Conservation (phyloP, 2,329 filamentous ascomycete species). For the Sordariomycetes sp. region DNA sequence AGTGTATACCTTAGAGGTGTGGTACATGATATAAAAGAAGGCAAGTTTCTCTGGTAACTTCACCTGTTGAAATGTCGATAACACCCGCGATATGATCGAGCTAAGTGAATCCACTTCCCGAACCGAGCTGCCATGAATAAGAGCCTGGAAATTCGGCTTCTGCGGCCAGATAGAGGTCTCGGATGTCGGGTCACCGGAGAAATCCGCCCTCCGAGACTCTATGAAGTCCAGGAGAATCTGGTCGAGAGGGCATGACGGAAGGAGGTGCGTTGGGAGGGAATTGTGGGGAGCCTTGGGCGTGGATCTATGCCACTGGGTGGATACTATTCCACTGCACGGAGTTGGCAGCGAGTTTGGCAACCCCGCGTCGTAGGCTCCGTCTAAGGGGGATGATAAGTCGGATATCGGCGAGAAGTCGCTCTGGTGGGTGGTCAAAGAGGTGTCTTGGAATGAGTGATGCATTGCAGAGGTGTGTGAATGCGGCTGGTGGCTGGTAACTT, state of each 20-base stretch:
- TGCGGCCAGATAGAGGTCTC: background rate
- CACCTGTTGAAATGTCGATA: slow-evolving; percentile 2
- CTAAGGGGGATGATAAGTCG: background rate
- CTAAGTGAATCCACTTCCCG: background rate
- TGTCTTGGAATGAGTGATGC: background rate
- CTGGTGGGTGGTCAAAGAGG: background rate
- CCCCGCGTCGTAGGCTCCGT: background rate
- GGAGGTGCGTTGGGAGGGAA: background rate
- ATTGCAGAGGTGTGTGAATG: background rate
- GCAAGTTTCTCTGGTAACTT: slow-evolving; percentile 1
- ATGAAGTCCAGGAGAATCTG: background rate
- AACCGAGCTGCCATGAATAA: background rate
- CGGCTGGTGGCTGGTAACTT: background rate
- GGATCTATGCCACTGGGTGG: background rate
- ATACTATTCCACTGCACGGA: background rate
- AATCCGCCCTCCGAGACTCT: background rate
- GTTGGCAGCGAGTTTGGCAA: background rate
- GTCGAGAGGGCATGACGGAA: background rate
- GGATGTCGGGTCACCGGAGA: background rate
- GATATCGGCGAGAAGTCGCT: background rate
- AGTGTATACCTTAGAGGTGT: background rate
- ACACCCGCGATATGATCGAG: background rate
- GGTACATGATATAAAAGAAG: slow-evolving; percentile 4
- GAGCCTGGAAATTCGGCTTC: background rate
- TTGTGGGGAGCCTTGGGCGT: too few species aligned